Conservation (phyloP, 371 early-diverging fungal genomes). For the Mortierella sp. region DNA sequence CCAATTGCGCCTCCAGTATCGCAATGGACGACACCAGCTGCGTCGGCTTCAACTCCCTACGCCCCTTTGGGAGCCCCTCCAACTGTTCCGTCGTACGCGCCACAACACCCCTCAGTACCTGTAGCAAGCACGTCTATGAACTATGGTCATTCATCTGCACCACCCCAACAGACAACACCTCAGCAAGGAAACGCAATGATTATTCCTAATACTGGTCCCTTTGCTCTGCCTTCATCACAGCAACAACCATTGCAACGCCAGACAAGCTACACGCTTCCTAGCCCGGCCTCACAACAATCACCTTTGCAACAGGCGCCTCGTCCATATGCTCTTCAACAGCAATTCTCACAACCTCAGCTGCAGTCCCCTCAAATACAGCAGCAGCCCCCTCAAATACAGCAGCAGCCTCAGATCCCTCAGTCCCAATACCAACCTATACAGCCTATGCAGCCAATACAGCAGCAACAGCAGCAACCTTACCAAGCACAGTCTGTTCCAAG, state of each 20-base stretch:
- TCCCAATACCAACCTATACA: neutral
- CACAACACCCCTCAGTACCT: slow-evolving; percentile 31
- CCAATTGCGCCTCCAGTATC: slow-evolving; percentile 27
- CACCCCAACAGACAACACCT: slow-evolving; percentile 38
- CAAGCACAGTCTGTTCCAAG: slow-evolving; percentile 29
- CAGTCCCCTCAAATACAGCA: slow-evolving; percentile 33
- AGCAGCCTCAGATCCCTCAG: neutral
- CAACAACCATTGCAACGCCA: slow-evolving; percentile 33
- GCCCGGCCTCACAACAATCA: slow-evolving; percentile 37
- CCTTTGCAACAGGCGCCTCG: slow-evolving; percentile 35
- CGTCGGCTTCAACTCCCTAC: slow-evolving; percentile 23
- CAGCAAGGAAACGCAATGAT: slow-evolving; percentile 36
- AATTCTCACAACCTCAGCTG: slow-evolving; percentile 32
- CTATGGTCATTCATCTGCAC: slow-evolving; percentile 15
- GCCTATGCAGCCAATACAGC: slow-evolving; percentile 29
- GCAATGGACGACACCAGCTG: slow-evolving; percentile 33
- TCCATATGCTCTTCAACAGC: slow-evolving; percentile 31
- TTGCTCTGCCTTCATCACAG: slow-evolving; percentile 47
- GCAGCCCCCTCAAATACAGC: slow-evolving; percentile 19
- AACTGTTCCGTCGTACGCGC: slow-evolving; percentile 31
- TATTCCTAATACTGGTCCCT: slow-evolving; percentile 44
- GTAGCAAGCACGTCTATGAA: slow-evolving; percentile 27
- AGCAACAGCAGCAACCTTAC: slow-evolving; percentile 42
- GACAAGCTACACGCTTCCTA: slow-evolving; percentile 21
- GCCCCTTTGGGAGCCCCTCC: slow-evolving; percentile 45